phyloP scores from a whole-genome alignment of 2,329 filamentous ascomycete genomes.

The Pestalotiopsis sp. region DNA sequence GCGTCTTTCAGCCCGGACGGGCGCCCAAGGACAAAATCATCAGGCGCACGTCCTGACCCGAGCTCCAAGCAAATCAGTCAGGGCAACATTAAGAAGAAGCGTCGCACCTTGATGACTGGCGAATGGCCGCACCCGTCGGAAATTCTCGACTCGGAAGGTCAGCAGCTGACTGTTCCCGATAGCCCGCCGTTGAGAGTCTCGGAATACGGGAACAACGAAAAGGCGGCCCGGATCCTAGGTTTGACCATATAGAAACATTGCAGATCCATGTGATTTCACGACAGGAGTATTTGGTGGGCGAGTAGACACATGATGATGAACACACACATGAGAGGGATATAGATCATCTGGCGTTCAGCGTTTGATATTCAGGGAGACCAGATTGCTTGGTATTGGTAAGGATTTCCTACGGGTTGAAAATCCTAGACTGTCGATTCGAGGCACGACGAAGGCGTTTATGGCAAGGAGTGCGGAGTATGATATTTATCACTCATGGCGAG shows the following conservation, averaged over 20 bases:
- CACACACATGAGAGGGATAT: neutral
- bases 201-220: conserved; percentile 24
- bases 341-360: neutral
- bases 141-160: conserved; percentile 24
- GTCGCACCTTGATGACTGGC: conserved; percentile 31
- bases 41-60: conserved; percentile 22
- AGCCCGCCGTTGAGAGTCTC: conserved; percentile 26
- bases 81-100: conserved; percentile 37
- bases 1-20: conserved; percentile 21
- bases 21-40: conserved; percentile 20
- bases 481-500: neutral
- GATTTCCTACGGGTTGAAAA: neutral
- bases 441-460: neutral
- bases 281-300: neutral
- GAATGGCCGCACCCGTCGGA: conserved; percentile 35
- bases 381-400: neutral
- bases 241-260: conserved; percentile 12
- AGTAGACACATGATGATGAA: neutral
- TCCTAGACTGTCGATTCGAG: neutral
- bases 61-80: conserved; percentile 28
- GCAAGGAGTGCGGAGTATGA: neutral
- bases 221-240: conserved; percentile 15
- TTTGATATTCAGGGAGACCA: neutral
- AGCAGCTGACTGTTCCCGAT: conserved; percentile 23
- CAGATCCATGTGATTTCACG: neutral